Evolutionary conservation across 768 basidiomycete genomes (phyloP), one percentile per base, ranked within the genome.

Genomic region (Trametes cinnabarina): DNA sequence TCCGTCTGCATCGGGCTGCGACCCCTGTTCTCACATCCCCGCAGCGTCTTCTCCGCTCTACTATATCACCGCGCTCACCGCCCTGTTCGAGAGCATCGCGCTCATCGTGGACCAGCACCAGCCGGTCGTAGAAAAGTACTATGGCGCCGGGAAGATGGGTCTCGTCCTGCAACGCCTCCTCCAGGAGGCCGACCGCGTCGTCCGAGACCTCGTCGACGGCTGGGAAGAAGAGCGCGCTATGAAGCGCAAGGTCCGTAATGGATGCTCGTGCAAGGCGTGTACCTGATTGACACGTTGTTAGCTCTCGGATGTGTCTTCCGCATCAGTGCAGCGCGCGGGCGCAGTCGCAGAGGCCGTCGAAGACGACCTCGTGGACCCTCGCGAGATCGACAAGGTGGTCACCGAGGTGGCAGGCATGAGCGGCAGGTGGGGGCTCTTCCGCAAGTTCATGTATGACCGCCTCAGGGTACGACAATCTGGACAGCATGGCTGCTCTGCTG

Each of bases 81-180:
- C 92, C 6, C 81, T 99, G 1, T 94, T 98, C 64, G 97, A 99
- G 74, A 90, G 88, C 55, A 88, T 99, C 49, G 97, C 95, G 0
- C 84, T 92, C 78, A 94, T 99, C 62, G 87, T 99, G 20, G 94
- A 96, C 66, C 97, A 99, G 67, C 97, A 99, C 68, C 96, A 97
- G 64, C 92, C 94, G 2, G 85, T 99, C 4, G 95, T 99, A 1
- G 96, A 98, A 69, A 98, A 97, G 73, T 98, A 99, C 73, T 99
- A 99, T 66, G 97, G 97, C 0, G 65, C 71, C 9, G 90, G 93
- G 0, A 88, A 89, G 70, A 98, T 98, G 96, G 75, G 79, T 40
- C 81, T 73, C 34, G 93, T 96, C 12, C 82, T 94, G 2, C 75
- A 79, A 22, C 80, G 86, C 41, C 76, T 99, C 8, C 72, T 97